Base-by-base conservation (phyloP, 495 filamentous ascomycete species). In the Aeminium ludgeri region DNA sequence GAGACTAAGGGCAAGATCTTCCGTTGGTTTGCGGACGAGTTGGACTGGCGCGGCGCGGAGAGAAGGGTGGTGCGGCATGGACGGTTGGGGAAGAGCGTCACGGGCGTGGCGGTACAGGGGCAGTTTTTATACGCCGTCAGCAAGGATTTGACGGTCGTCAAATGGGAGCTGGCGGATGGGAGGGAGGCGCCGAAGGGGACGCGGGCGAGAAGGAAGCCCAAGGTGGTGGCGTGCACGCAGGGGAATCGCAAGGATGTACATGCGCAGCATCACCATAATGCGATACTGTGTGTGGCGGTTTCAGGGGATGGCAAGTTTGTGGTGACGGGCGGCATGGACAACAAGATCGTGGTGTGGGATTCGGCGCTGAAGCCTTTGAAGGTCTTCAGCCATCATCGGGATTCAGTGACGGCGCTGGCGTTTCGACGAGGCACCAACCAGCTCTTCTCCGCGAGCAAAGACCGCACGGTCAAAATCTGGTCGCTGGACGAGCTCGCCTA, bases 351-450 rank as follows among this genome's bases (percentile, higher is more conserved):
- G 28, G 74, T 96, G 43, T 93, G 86, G 82, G 71, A 86, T 52
- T 76, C 85, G 11, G 67, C 68, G 30, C 67, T 97, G 25, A 81
- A 70, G 19, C 81, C 83, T 2, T 54, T 85, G 44, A 76, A 76
- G 49, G 78, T 87, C 2, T 94, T 96, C 53, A 73, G 72, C n/a
- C 85, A 94, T 37, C 89, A 97, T 59, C 76, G 91, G 30, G 86
- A 86, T 52, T 70, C 82, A 12, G 75, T 97, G 39, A 86, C 80
- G 16, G 76, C 76, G 11, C 66, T 97, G 17, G 74, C 78, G 0
- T 97, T 97, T 55, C 76, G 85, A 33, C 67, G 80, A 38, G 83
- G 86, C 31, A 87, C 87, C 28, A 89, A 94, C 52, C 86, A 95
- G 55, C 64, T 97, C 13, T 97, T 84, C 62, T 86, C 82, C 6